Conservation (phyloP, 2,329 filamentous ascomycete species). For the Colletotrichum sp. region DNA sequence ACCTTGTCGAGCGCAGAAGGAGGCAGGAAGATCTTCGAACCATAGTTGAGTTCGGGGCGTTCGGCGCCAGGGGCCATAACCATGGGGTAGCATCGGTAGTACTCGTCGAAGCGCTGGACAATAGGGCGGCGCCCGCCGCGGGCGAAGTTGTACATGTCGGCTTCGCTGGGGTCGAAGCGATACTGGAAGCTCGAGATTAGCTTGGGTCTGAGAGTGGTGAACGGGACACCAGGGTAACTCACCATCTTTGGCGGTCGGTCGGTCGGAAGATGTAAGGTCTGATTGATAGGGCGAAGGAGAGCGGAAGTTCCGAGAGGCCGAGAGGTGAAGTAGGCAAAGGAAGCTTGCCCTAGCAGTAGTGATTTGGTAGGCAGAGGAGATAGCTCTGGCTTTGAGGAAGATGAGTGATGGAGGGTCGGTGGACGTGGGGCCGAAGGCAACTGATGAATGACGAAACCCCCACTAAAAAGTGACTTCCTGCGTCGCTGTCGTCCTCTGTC, state of each 20-base stretch:
- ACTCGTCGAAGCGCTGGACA: slow-evolving; percentile 91
- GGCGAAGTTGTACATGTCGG: slow-evolving; percentile 25
- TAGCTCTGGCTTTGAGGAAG: slow-evolving; percentile 3
- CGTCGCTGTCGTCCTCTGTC: not conserved
- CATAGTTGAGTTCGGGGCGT: slow-evolving; percentile 88
- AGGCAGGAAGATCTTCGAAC: slow-evolving; percentile 97
- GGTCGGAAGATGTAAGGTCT: not conserved
- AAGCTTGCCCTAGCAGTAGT: not conserved
- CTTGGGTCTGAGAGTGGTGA: not conserved
- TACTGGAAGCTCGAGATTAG: slow-evolving; percentile 12
- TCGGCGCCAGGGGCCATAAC: slow-evolving; percentile 93
- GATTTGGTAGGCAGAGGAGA: not conserved
- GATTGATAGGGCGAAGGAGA: not conserved
- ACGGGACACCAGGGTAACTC: not conserved
- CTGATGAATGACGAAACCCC: slow-evolving; percentile 24
- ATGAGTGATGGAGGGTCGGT: not conserved
- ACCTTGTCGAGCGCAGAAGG: slow-evolving; percentile 96
- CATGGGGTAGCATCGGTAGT: slow-evolving; percentile 96
- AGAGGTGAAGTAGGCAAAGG: not conserved
- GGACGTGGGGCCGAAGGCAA: slow-evolving; percentile 22
- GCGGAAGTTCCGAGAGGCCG: not conserved
- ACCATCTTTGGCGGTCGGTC: slow-evolving; percentile 25
- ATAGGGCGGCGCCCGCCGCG: slow-evolving; percentile 51
- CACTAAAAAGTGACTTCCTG: not conserved
- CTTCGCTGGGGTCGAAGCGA: slow-evolving; percentile 22